Base-by-base conservation (phyloP, 148 eudicot genomes). In the Amaranthus cruentus region DNA sequence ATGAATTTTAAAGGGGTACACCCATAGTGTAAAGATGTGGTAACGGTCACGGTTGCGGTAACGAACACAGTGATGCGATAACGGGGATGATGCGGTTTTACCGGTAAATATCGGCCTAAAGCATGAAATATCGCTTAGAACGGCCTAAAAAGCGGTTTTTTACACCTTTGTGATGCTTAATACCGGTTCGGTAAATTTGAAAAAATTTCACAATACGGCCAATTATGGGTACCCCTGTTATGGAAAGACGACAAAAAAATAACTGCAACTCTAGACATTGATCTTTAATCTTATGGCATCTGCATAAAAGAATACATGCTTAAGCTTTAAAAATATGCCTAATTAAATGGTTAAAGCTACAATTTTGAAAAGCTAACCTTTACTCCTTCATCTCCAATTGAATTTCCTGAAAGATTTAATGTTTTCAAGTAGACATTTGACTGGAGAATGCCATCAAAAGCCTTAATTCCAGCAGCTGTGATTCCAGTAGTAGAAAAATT, bases 381-480 rank as follows among this genome's bases (percentile, higher is more conserved):
- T 56, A 86, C 92, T 77, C 99, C 99, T 78, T 90, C 97, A 77
- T 95, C 99, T 51, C 94, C 99, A 68, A 95, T 86, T 57, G 88
- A 56, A 83, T 95, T 95, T 81, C 93, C 92, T 9, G 99, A 90
- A 68, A 95, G 90, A 83, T 91, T 82, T 71, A 95, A 88, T 73
- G 92, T 86, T 87, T 86, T 92, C 62, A 95, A 85, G 38, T 61
- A 76, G 71, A 91, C 64, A 70, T 90, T 95, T 77, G 97, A 88
- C 74, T 95, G 96, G 79, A 95, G 88, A 75, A 95, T 66, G 73
- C 89, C 91, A 78, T 95, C 97, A 67, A 95, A 90, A 14, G 97
- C 99, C 86, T 90, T 87, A 73, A 91, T 53, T 79, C 99, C 99
- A 53, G 89, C 87, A 53, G 92, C 82, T 69, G 99, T 88, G 69